Conservation (phyloP, 192 early-diverging fungal species). For the Coemansia sp. region DNA sequence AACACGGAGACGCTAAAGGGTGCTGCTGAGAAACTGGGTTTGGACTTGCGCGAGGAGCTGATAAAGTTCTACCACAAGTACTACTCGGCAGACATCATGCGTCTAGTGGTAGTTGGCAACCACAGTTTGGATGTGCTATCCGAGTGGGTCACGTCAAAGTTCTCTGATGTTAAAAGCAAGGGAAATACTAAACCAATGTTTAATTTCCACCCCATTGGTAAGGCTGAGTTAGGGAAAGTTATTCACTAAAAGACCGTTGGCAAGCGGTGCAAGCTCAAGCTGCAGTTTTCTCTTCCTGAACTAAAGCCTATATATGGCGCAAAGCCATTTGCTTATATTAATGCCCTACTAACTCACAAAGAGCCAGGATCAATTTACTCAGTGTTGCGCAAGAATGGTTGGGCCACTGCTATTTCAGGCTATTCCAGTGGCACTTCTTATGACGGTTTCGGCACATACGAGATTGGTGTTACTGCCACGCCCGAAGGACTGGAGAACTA, state of each 20-base stretch:
- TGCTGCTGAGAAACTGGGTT: slow-evolving; percentile 40
- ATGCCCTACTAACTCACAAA: slow-evolving; percentile 78
- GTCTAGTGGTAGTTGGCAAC: slow-evolving; percentile 80
- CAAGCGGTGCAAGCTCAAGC: slow-evolving; percentile 65
- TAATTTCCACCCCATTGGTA: slow-evolving; percentile 65
- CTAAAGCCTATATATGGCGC: slow-evolving; percentile 54
- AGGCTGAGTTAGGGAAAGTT: slow-evolving; percentile 67
- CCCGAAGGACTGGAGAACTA: slow-evolving; percentile 20
- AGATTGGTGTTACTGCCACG: slow-evolving; percentile 17
- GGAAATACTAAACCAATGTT: slow-evolving; percentile 62
- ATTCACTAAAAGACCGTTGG: slow-evolving; percentile 75
- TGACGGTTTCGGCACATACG: slow-evolving; percentile 23
- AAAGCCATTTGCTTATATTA: slow-evolving; percentile 69
- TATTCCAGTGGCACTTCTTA: not conserved
- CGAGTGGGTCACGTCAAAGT: slow-evolving; percentile 77
- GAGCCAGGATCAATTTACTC: slow-evolving; percentile 83
- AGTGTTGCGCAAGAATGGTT: slow-evolving; percentile 77
- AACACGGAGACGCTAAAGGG: slow-evolving; percentile 79
- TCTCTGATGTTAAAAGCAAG: slow-evolving; percentile 78
- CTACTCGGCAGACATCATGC: slow-evolving; percentile 95
- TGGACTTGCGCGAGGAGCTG: slow-evolving; percentile 78
- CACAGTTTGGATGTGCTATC: slow-evolving; percentile 75
- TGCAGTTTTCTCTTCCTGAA: slow-evolving; percentile 85
- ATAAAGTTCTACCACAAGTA: slow-evolving; percentile 80
- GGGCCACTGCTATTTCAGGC: slow-evolving; percentile 77